A percentile compares a stretch with the other conserved stretches of the same genome.
Evolutionary conservation across 495 filamentous ascomycete species (phyloP).

Genomic region (Hypoxylon lienhwacheense): DNA sequence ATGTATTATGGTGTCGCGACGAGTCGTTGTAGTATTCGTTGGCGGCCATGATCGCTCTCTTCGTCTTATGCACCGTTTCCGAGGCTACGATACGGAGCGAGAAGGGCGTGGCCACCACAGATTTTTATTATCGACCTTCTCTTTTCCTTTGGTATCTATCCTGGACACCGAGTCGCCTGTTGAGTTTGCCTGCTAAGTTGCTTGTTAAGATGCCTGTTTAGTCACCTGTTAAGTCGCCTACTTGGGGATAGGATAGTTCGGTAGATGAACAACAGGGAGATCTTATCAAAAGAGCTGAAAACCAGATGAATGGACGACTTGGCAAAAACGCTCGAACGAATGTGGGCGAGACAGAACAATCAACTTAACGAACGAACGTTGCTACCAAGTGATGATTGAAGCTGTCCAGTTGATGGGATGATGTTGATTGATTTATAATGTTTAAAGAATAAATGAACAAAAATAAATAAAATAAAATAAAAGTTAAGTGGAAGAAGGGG

Average conservation of each 20-base stretch:
- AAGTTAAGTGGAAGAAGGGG: too few relatives aligned
- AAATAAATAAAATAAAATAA: slow-evolving; percentile 1
- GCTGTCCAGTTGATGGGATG: slow-evolving; percentile 2
- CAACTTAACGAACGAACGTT: slow-evolving; percentile 13
- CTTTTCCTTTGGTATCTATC: neutral
- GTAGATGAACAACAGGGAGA: neutral
- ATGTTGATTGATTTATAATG: neutral
- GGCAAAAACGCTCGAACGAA: slow-evolving; percentile 8
- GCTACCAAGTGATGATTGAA: neutral
- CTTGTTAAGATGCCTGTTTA: too few relatives aligned
- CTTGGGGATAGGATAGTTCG: neutral
- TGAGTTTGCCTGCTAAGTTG: too few relatives aligned
- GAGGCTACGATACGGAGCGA: neutral
- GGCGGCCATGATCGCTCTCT: slow-evolving; percentile 65
- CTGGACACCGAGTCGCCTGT: too few relatives aligned
- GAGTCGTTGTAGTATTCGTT: slow-evolving; percentile 75
- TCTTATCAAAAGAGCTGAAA: neutral
- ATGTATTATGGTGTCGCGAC: slow-evolving; percentile 42
- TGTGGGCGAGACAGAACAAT: slow-evolving; percentile 16
- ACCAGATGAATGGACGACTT: neutral
- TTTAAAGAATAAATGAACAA: slow-evolving; percentile 11
- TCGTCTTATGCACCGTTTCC: neutral
- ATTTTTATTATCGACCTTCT: neutral
- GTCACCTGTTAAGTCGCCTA: too few relatives aligned
- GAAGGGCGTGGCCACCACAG: slow-evolving; percentile 17